Evolutionary conservation across 192 early-diverging fungal genomes (phyloP), one percentile per base, ranked within the genome.

Genomic region (Phlyctochytrium bullatum): DNA sequence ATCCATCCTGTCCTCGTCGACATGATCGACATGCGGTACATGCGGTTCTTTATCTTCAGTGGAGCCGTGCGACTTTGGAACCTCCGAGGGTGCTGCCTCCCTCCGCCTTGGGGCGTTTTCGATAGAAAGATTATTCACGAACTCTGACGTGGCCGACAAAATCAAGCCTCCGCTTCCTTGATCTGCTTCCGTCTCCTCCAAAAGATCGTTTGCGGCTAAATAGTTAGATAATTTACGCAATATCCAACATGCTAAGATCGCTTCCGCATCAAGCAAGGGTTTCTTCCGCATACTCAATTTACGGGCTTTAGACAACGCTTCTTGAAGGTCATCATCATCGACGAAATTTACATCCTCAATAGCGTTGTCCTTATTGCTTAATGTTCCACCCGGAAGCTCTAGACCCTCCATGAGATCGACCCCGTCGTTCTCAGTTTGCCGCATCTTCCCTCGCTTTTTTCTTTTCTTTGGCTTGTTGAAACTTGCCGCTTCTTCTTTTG

Each of bases 271-370:
- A 2, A 62, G 69, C 50, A 23, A 65, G 10, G 17, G 27, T 34
- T 73, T 76, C 34, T 31, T 47, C 73, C n/a, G n/a, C n/a, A n/a
- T n/a, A n/a, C n/a, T n/a, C n/a, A n/a, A n/a, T n/a, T 87, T 73
- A 35, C 96, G 82, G 14, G 92, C 80, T 10, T 84, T 75, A 0
- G 93, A 87, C n/a, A 98, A 74, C 10, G 94, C 92, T 25, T 75
- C 71, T 64, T 96, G 94, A 40, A 98, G 70, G 59, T 98, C 96
- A 66, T 97, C 95, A 70, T 98, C 96, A 66, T 98, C 96, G 17
- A 96, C 93, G 80, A 89, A 89, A 68, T 91, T 94, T 14, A 85
- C 65, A n/a, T 90, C 86, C 29, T 68, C 66, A 50, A 80, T 53
- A 31, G 73, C 54, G 29, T 68, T 47, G 24, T 70, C 69, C 4